phyloP scores from a whole-genome alignment of 2,329 filamentous ascomycete species.

The Fusarium ambrosium region DNA sequence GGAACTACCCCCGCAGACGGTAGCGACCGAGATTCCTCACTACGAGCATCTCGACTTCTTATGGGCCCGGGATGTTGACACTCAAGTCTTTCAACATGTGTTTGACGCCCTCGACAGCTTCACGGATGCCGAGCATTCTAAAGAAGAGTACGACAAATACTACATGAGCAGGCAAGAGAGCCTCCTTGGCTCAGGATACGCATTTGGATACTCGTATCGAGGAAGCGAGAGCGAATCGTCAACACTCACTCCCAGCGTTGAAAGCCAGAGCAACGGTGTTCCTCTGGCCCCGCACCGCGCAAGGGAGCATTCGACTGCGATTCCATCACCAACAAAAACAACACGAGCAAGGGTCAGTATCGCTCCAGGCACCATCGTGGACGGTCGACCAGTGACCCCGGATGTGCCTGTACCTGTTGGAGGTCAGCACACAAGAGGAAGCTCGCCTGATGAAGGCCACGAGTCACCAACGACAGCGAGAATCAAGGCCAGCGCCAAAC shows the following conservation, averaged over 20 bases:
- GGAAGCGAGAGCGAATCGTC: slow-evolving; percentile 56
- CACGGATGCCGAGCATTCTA: slow-evolving; percentile 68
- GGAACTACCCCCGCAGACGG: slow-evolving; percentile 86
- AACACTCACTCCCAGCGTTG: slow-evolving; percentile 45
- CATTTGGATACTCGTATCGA: slow-evolving; percentile 43
- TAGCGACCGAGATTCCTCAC: slow-evolving; percentile 87
- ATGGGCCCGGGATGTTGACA: slow-evolving; percentile 89
- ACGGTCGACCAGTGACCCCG: slow-evolving; percentile 36
- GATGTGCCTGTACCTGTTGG: slow-evolving; percentile 10
- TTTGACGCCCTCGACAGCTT: slow-evolving; percentile 88
- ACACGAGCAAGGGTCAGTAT: slow-evolving; percentile 32
- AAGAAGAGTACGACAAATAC: slow-evolving; percentile 73
- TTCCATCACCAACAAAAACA: slow-evolving; percentile 37
- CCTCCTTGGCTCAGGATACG: slow-evolving; percentile 57
- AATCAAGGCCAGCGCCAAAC: slow-evolving; percentile 25
- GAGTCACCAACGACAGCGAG: slow-evolving; percentile 36
- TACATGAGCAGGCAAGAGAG: slow-evolving; percentile 65
- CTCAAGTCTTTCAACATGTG: slow-evolving; percentile 89
- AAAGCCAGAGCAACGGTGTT: slow-evolving; percentile 19
- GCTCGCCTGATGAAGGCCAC: slow-evolving; percentile 33
- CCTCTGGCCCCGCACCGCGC: slow-evolving; percentile 45
- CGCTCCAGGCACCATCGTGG: slow-evolving; percentile 25
- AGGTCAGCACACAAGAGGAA: slow-evolving; percentile 19
- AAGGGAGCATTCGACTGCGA: slow-evolving; percentile 39
- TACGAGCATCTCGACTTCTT: slow-evolving; percentile 98